Base-by-base conservation (phyloP, 2,329 filamentous ascomycete species). In the Camillea tinctor region DNA sequence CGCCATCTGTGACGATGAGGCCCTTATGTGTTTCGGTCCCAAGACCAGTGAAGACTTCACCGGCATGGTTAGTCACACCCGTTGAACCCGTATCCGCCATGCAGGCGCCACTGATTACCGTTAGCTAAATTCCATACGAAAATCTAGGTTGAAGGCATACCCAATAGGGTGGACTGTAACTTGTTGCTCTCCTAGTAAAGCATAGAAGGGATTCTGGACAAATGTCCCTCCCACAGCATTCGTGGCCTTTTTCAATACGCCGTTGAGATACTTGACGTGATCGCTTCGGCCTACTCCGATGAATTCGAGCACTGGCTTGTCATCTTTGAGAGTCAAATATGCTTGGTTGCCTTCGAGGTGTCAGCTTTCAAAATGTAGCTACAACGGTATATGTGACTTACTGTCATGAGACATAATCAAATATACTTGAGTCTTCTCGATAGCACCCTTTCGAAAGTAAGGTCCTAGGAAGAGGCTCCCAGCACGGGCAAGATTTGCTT, bases 161-260 rank as follows among this genome's bases (percentile, higher is more conserved):
- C 84, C 86, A 53, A 90, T 84, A 5, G 87, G 85, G 72, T 90
- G 87, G 13, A 89, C 87, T 0, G 87, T 89, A 21, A 89, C 80
- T 68, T 85, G 77, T 61, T 86, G 81, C 56, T 84, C 75, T 11
- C 80, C 80, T 67, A 87, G 75, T 15, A 82, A 72, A n/a, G 81
- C 77, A 63, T 81, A 83, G 62, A 84, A 86, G 1, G 86, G 86
- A 60, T 81, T 86, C 55, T 83, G 77, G 6, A 88, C 79, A 40
- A 87, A 80, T 0, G 81, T 86, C 2, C 87, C 87, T 2, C 86
- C 85, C 4, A 88, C 81, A 2, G 79, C 80, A 63, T 79, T 75
- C 0, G 85, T 88, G 1, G 84, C 84, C 66, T 79, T 77, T 36
- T 77, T 77, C 6, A 89, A 72, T 3, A 87, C 61, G 1, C 72